Conservation (phyloP, 1,284 basidiomycete genomes). For the Ganoderma resinaceum region DNA sequence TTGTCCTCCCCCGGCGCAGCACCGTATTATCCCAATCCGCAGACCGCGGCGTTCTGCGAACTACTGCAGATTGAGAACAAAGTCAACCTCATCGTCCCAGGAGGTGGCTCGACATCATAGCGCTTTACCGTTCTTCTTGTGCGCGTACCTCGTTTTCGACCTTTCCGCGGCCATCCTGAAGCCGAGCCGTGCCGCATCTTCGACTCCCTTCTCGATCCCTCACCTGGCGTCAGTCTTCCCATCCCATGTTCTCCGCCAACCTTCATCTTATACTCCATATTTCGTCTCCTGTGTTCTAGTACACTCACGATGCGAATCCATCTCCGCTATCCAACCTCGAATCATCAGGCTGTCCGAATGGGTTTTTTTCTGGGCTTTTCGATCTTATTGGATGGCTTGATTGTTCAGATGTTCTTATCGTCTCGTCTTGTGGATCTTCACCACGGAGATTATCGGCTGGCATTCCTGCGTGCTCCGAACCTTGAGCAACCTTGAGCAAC, state of each 20-base stretch:
- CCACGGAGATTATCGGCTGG: background rate
- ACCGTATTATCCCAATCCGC: constrained; percentile 87
- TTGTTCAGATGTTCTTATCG: background rate
- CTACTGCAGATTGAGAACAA: constrained; percentile 85
- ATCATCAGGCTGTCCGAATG: background rate
- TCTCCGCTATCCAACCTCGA: background rate
- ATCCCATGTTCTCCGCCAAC: background rate
- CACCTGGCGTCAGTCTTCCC: background rate
- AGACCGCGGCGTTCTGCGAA: constrained; percentile 87
- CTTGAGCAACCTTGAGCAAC: background rate
- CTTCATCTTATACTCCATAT: background rate
- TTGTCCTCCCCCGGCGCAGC: constrained; percentile 50
- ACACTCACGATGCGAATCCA: background rate
- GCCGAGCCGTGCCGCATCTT: background rate
- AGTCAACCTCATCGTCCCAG: constrained; percentile 56
- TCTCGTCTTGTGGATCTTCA: background rate
- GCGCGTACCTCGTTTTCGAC: background rate
- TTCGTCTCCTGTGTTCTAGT: background rate
- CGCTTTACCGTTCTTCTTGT: background rate
- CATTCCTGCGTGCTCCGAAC: background rate
- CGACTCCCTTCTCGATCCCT: background rate
- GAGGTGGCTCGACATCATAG: background rate
- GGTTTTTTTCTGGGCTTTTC: background rate
- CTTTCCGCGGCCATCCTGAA: background rate
- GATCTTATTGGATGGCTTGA: background rate